Evolutionary conservation across 805 yeast genomes (phyloP).

Genomic region (Isabelozyma gotoi): DNA sequence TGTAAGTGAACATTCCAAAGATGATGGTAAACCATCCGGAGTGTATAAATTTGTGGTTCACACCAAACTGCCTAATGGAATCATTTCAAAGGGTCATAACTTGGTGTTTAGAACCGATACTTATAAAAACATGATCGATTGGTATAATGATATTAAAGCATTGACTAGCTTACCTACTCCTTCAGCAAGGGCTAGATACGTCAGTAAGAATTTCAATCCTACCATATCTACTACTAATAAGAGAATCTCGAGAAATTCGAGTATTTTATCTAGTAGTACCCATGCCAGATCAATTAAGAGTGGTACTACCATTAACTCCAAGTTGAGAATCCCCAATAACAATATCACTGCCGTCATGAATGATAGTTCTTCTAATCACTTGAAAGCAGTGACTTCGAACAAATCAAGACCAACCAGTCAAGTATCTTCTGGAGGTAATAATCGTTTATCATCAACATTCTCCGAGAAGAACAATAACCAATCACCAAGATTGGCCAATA

Average conservation of each 20-base stretch:
- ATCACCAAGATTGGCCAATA: slow-evolving; percentile 38
- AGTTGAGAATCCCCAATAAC: not conserved
- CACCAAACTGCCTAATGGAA: slow-evolving; percentile 68
- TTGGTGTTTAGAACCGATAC: slow-evolving; percentile 94
- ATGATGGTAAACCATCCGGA: slow-evolving; percentile 56
- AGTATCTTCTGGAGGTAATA: slow-evolving; percentile 7
- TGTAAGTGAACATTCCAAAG: slow-evolving; percentile 78
- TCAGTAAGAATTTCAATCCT: slow-evolving; percentile 20
- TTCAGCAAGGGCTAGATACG: slow-evolving; percentile 49
- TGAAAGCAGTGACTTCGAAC: not conserved
- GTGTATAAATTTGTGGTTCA: slow-evolving; percentile 76
- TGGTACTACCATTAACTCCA: slow-evolving; percentile 8
- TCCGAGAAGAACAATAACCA: slow-evolving; percentile 28
- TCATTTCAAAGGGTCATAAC: slow-evolving; percentile 79
- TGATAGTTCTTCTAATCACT: not conserved
- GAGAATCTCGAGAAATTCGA: slow-evolving; percentile 16
- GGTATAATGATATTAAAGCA: slow-evolving; percentile 78
- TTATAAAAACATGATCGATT: slow-evolving; percentile 72
- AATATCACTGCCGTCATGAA: not conserved
- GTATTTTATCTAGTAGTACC: slow-evolving; percentile 12
- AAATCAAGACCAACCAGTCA: not conserved
- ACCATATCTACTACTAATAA: slow-evolving; percentile 5
- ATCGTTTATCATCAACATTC: slow-evolving; percentile 38
- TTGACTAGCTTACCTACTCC: slow-evolving; percentile 66
- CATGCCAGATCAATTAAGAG: slow-evolving; percentile 13